Evolutionary conservation across 176 grass and related monocot genomes (phyloP).

Genomic region (Avena sativa): DNA sequence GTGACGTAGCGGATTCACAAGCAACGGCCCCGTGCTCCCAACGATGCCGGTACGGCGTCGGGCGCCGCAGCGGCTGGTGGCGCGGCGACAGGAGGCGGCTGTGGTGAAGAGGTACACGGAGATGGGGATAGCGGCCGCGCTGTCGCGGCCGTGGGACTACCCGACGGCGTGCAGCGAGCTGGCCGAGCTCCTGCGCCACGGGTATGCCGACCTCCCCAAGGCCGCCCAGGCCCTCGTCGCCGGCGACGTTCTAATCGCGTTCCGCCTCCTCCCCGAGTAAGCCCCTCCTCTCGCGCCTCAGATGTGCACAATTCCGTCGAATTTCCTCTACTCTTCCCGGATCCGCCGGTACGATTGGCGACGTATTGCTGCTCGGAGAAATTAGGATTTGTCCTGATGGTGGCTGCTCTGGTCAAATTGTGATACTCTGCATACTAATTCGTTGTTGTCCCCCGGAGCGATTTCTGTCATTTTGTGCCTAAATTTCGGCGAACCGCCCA

Average conservation of each 20-base stretch:
- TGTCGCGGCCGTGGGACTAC: conserved; percentile 71
- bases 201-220: conserved; percentile 67
- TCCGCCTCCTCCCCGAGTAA: conserved; percentile 81
- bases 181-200: conserved; percentile 60
- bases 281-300: neutral
- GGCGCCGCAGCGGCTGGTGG: conserved; percentile 41
- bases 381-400: neutral
- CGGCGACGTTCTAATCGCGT: conserved; percentile 69
- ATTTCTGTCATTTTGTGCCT: neutral
- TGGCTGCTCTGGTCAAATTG: neutral
- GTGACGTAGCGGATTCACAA: conserved; percentile 6
- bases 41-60: conserved; percentile 55
- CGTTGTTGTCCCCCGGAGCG: neutral
- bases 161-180: conserved; percentile 82
- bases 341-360: neutral
- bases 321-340: neutral
- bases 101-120: conserved; percentile 56
- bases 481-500: neutral
- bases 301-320: neutral
- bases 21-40: neutral
- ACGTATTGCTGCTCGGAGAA: neutral
- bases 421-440: conserved; percentile 19
- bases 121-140: conserved; percentile 56
- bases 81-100: conserved; percentile 44
- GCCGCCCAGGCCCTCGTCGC: conserved; percentile 59